phyloP scores from a whole-genome alignment of 1,284 basidiomycete species.

The Taiwanofungus camphoratus region DNA sequence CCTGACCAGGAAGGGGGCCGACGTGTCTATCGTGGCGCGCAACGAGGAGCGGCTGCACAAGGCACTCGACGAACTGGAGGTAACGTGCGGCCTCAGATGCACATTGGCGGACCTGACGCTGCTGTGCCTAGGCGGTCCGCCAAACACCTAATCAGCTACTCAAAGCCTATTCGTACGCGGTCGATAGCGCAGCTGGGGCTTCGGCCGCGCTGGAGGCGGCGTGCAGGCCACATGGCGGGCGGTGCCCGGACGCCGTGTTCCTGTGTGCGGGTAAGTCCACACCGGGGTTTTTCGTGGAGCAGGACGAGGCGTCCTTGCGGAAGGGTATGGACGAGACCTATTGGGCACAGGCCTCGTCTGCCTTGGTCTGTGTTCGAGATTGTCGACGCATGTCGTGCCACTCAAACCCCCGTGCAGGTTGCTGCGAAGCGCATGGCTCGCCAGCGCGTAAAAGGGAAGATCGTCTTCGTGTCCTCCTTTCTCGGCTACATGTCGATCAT shows the following conservation, averaged over 20 bases:
- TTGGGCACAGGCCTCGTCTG: conserved; percentile 75
- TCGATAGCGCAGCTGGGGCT: conserved; percentile 46
- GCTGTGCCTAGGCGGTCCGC: conserved; percentile 41
- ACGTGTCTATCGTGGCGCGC: conserved; percentile 80
- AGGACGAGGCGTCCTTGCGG: conserved; percentile 52
- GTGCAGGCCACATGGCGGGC: conserved; percentile 44
- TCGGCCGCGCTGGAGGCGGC: conserved; percentile 58
- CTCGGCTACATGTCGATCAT: conserved; percentile 78
- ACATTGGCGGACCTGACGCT: too few species aligned
- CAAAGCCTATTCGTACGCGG: conserved; percentile 55
- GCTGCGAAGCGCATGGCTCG: conserved; percentile 69
- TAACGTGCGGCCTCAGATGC: conserved; percentile 22
- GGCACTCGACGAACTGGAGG: conserved; percentile 62
- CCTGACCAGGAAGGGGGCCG: conserved; percentile 66
- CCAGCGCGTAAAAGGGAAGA: conserved; percentile 53
- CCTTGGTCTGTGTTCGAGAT: conserved; percentile 48
- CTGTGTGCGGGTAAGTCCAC: conserved; percentile 69
- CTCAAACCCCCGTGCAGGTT: conserved; percentile 38
- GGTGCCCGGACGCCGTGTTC: conserved; percentile 70
- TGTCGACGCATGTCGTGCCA: not conserved
- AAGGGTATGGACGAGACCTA: conserved; percentile 60
- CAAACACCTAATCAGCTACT: conserved; percentile 52
- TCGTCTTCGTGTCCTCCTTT: conserved; percentile 82
- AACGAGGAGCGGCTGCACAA: conserved; percentile 53
- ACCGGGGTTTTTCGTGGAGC: conserved; percentile 73